Evolutionary conservation across 2,329 filamentous ascomycete genomes (phyloP), one percentile per base, ranked within the genome.

Genomic region (Celoporthe dispersa): DNA sequence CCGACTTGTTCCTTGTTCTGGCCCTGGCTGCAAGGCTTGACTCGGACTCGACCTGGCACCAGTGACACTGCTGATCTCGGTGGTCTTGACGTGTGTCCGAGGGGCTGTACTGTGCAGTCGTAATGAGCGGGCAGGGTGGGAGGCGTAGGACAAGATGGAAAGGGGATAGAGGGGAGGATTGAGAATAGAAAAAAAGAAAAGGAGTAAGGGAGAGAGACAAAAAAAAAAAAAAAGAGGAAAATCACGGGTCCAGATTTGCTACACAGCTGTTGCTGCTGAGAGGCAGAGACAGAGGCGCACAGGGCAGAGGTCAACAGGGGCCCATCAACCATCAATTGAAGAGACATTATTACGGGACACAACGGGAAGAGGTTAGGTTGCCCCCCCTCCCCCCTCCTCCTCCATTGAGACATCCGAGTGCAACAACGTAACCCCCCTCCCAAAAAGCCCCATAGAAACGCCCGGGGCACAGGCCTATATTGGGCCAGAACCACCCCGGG

Each of bases 401-500:
- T 25, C 51, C 16, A 55, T 55, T 35, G 28, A 35, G 55, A 60
- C 55, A 60, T 22, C 31, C 55, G 55, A 60, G 19, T 33, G 55
- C 55, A 33, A 60, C 55, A 28, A 28, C 11, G 51, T 44, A 44
- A 19, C 6, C 19, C 19, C 41, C 12, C 41, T 25, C 14, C 51
- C 51, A 25, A 25, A 6, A 33, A 11, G 57, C 57, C 33, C 57
- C 57, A 60, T 60, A 60, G 22, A 60, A 60, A 16, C 19, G 31
- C 31, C 57, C 31, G 33, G 57, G 57, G 31, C 57, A 60, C 57
- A 35, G 57, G 57, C 57, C 57, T 60, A 16, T 2, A 60, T 37
- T 16, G 57, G 57, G 57, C 57, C 57, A 35, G 57, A 60, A 60
- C 53, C 25, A 12, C 57, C 57, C 28, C 57, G 22, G 19, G 22